Conservation (phyloP, 2,329 filamentous ascomycete genomes). For the Fusarium decemcellulare region DNA sequence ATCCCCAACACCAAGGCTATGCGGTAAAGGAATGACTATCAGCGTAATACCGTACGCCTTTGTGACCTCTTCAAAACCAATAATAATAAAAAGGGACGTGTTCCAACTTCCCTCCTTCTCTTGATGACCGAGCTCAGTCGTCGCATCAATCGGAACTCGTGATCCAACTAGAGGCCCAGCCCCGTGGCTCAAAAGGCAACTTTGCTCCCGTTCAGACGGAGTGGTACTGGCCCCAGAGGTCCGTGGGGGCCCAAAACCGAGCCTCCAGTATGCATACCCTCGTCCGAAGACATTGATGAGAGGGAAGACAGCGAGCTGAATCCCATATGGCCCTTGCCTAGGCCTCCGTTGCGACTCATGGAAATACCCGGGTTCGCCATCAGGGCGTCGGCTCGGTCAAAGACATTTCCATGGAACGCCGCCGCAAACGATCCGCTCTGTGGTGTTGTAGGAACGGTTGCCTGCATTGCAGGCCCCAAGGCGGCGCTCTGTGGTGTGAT, state of each 20-base stretch:
- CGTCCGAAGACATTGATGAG: conserved; percentile 59
- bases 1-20: conserved; percentile 47
- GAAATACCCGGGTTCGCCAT: conserved; percentile 71
- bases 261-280: conserved; percentile 50
- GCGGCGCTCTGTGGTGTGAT: conserved; percentile 93
- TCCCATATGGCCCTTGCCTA: conserved; percentile 58
- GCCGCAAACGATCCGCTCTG: conserved; percentile 69
- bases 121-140: conserved; percentile 10
- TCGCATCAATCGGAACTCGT: conserved; percentile 12
- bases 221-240: conserved; percentile 49
- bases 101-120: conserved; percentile 19
- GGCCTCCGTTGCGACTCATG: conserved; percentile 67
- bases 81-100: conserved; percentile 15
- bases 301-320: conserved; percentile 58
- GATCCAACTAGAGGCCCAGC: conserved; percentile 30
- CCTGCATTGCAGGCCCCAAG: conserved; percentile 89
- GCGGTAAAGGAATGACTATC: conserved; percentile 43
- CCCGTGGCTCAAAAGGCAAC: conserved; percentile 51
- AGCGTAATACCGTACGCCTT: conserved; percentile 34
- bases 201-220: conserved; percentile 56
- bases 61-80: conserved; percentile 32
- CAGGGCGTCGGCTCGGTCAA: conserved; percentile 71
- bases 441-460: conserved; percentile 84
- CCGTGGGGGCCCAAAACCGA: conserved; percentile 51
- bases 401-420: conserved; percentile 71